Percentiles rank a stretch among this genome's conserved stretches.
Evolutionary conservation across 2,329 filamentous ascomycete species (phyloP).

Genomic region (Periconia sp.): DNA sequence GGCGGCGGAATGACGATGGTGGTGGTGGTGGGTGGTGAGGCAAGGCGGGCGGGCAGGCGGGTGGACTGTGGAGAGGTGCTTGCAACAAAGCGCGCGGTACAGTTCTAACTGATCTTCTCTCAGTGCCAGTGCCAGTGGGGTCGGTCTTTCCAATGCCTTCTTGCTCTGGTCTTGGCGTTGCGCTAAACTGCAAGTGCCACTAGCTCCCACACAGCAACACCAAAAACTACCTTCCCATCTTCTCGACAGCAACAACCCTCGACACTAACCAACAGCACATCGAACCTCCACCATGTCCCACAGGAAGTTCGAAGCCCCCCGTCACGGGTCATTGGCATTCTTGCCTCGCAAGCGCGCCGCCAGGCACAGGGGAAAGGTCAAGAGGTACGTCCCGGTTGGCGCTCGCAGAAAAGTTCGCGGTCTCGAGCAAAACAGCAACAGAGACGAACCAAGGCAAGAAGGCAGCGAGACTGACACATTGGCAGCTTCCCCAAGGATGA

Average conservation of each 20-base stretch:
- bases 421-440: slow-evolving; percentile 22
- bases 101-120: too few relatives aligned
- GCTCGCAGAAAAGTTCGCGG: slow-evolving; percentile 16
- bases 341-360: slow-evolving; percentile 78
- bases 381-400: slow-evolving; percentile 70
- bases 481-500: slow-evolving; percentile 99
- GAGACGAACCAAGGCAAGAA: too few relatives aligned
- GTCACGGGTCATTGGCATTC: slow-evolving; percentile 75
- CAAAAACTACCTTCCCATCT: slow-evolving; percentile 3
- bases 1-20: slow-evolving; percentile 21
- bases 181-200: not conserved
- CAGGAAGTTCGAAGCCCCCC: slow-evolving; percentile 81
- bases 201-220: slow-evolving; percentile 1
- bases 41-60: slow-evolving; percentile 4
- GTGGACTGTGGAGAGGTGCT: too few relatives aligned
- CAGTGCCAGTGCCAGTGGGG: too few relatives aligned
- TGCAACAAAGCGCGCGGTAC: too few relatives aligned
- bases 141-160: too few relatives aligned
- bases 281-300: slow-evolving; percentile 53
- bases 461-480: not conserved
- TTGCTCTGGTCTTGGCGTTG: not conserved
- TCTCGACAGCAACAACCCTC: slow-evolving; percentile 23
- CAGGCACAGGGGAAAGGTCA: slow-evolving; percentile 95
- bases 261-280: slow-evolving; percentile 40
- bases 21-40: slow-evolving; percentile 14